Percentiles rank a stretch among this genome's conserved stretches.
Conservation (phyloP, 441 rosid genomes). For the Populus tomentosa region DNA sequence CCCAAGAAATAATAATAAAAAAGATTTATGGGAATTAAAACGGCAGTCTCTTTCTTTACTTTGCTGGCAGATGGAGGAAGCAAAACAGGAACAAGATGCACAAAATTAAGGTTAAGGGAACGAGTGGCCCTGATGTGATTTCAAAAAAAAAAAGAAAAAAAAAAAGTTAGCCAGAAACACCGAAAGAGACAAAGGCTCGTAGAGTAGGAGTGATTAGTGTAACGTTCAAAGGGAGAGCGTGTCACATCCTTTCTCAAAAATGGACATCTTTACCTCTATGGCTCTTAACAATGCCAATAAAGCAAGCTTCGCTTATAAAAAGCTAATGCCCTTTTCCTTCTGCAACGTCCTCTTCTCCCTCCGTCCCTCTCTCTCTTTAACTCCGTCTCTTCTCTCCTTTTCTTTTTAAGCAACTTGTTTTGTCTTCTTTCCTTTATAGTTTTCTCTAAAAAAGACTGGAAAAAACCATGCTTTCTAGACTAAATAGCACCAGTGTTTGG, state of each 20-base stretch:
- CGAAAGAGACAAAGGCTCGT: conserved; percentile 1
- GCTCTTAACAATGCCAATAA: conserved; percentile 11
- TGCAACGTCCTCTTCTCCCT: conserved; percentile 33
- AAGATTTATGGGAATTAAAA: not conserved
- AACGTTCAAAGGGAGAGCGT: conserved; percentile 30
- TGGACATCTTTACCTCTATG: conserved; percentile 1
- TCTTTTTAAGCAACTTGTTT: not conserved
- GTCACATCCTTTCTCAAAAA: conserved; percentile 11
- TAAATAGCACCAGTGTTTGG: conserved; percentile 35
- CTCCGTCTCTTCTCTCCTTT: not conserved
- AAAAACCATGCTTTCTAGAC: conserved; percentile 38
- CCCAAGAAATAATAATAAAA: too few relatives aligned
- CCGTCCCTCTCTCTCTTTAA: not conserved
- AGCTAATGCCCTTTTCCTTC: conserved; percentile 37
- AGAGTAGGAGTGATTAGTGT: conserved; percentile 22
- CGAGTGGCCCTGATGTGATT: not conserved
- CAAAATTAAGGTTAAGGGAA: not conserved
- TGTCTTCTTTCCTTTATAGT: conserved; percentile 13
- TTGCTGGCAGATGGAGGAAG: not conserved
- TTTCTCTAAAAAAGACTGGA: conserved; percentile 10
- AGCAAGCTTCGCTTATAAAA: conserved; percentile 10
- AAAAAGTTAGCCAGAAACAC: not conserved
- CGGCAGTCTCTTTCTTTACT: not conserved
- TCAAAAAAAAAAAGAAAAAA: not conserved
- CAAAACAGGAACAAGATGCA: not conserved